Percentiles rank a stretch among this genome's conserved stretches.
These are phyloP conservation scores for Trichosanthes truncata DNA, from an alignment of 306 rosid genomes.

Conservation along the genomic window DNA sequence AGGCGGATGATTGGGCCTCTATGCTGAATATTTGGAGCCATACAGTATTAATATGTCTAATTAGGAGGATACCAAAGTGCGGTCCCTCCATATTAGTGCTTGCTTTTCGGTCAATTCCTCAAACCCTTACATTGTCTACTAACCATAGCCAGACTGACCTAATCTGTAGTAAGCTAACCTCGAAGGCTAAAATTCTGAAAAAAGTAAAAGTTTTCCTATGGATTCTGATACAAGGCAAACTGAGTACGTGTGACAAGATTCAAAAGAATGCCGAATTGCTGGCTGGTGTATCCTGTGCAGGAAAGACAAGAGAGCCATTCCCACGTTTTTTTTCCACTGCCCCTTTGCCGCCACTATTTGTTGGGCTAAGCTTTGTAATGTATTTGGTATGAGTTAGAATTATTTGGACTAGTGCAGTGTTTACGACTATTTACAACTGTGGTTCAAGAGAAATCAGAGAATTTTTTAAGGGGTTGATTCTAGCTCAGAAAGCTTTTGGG, in stretches of 20 bases:
- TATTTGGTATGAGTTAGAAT: not conserved
- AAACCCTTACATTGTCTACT: not conserved
- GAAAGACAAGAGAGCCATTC: not conserved
- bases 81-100: not conserved
- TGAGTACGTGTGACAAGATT: not conserved
- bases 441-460: not conserved
- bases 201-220: not conserved
- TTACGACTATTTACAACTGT: not conserved
- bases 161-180: not conserved
- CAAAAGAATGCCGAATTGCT: not conserved
- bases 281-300: not conserved
- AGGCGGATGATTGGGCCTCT: not conserved
- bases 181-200: not conserved
- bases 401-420: not conserved
- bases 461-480: not conserved
- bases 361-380: not conserved
- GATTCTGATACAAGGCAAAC: not conserved
- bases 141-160: not conserved
- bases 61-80: not conserved
- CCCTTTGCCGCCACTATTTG: not conserved
- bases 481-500: not conserved
- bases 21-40: not conserved
- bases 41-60: not conserved
- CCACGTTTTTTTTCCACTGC: not conserved
- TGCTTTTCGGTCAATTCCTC: not conserved